These are phyloP conservation scores for Leptomonas pyrrhocoris DNA, from an alignment of 208 protist species.

Conservation along the genomic window DNA sequence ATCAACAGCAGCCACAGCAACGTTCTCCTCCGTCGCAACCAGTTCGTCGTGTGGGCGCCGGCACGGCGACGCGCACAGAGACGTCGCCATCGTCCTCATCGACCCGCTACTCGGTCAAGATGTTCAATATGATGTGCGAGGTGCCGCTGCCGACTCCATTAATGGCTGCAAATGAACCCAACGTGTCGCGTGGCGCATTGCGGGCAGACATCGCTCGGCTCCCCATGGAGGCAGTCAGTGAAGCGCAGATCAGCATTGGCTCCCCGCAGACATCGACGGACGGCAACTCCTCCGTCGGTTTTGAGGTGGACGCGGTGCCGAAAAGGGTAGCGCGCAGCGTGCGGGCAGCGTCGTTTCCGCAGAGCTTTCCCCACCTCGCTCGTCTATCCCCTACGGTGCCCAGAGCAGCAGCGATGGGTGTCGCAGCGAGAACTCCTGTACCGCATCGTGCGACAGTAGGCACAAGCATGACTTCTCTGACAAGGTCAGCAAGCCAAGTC, in stretches of 20 bases:
- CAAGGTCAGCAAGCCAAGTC: not conserved
- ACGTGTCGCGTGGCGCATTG: not conserved
- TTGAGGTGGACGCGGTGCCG: slow-evolving; percentile 10
- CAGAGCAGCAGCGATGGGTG: not conserved
- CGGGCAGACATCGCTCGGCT: not conserved
- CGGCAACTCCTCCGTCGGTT: slow-evolving; percentile 8
- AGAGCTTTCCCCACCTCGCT: slow-evolving; percentile 13
- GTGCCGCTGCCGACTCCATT: slow-evolving; percentile 8
- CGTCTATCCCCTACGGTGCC: not conserved
- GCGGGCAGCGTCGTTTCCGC: slow-evolving; percentile 3
- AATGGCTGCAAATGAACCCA: not conserved
- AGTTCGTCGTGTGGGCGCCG: not conserved
- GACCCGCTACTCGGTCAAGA: not conserved
- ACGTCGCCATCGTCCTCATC: no score
- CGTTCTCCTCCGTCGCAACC: not conserved
- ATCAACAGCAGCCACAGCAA: not conserved
- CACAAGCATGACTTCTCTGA: not conserved
- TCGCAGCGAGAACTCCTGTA: not conserved
- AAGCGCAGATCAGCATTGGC: not conserved
- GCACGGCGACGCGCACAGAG: not conserved
- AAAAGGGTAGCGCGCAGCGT: not conserved
- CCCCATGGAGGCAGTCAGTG: not conserved
- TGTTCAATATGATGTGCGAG: slow-evolving; percentile 9
- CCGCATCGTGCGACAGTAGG: not conserved
- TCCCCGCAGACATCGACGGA: not conserved